phyloP scores from a whole-genome alignment of 306 rosid species.

The Casuarina cunninghamiana region DNA sequence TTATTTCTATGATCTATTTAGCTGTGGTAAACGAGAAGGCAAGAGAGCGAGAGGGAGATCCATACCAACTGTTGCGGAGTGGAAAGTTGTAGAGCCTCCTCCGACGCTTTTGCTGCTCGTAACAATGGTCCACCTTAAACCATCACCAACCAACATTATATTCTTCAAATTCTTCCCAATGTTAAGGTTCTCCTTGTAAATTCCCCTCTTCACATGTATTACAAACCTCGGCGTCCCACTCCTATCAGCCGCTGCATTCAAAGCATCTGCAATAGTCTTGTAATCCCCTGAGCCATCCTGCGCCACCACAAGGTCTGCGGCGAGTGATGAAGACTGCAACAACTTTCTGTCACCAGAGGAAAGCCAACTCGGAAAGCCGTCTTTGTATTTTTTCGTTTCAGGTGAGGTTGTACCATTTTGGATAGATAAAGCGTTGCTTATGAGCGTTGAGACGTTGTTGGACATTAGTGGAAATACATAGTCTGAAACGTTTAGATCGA shows the following conservation, averaged over 20 bases:
- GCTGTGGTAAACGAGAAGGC: not conserved
- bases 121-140: slow-evolving; percentile 43
- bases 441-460: slow-evolving; percentile 48
- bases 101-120: slow-evolving; percentile 54
- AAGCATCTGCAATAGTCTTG: slow-evolving; percentile 40
- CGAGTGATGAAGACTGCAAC: slow-evolving; percentile 31
- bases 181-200: slow-evolving; percentile 48
- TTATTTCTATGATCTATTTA: not conserved
- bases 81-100: slow-evolving; percentile 56
- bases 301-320: slow-evolving; percentile 51
- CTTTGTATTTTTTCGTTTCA: slow-evolving; percentile 9
- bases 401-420: slow-evolving; percentile 29
- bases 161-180: slow-evolving; percentile 46
- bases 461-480: slow-evolving; percentile 39
- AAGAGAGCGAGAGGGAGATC: not conserved
- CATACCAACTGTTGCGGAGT: slow-evolving; percentile 58
- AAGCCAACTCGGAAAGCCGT: slow-evolving; percentile 53
- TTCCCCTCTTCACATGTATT: slow-evolving; percentile 48
- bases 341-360: slow-evolving; percentile 42
- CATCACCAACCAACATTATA: slow-evolving; percentile 50
- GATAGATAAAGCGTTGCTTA: slow-evolving; percentile 43
- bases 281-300: slow-evolving; percentile 55
- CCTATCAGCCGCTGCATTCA: slow-evolving; percentile 39
- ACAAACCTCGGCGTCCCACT: slow-evolving; percentile 46
- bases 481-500: slow-evolving; percentile 48